Evolutionary conservation across 2,329 filamentous ascomycete genomes (phyloP).

Genomic region (Scedosporium apiospermum): DNA sequence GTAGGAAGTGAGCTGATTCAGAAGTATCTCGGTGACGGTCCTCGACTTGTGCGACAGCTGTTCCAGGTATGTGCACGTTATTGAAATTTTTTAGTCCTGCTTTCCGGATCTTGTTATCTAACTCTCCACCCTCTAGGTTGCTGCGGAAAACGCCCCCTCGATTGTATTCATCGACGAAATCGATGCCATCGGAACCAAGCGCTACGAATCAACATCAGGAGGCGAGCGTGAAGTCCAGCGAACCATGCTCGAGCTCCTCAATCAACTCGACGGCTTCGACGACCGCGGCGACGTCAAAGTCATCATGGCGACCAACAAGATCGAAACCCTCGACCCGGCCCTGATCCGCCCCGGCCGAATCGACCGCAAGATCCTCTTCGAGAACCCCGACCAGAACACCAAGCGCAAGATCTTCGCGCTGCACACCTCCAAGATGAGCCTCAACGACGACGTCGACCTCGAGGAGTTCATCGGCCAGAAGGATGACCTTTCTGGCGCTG

Average conservation of each 20-base stretch:
- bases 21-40: constrained; percentile 96
- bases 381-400: constrained; percentile 70
- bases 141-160: constrained; percentile 88
- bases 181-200: constrained; percentile 96
- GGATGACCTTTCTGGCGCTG: constrained; percentile 91
- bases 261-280: constrained; percentile 97
- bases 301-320: constrained; percentile 99
- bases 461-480: constrained; percentile 99
- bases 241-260: constrained; percentile 96
- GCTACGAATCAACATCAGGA: constrained; percentile 94
- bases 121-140: constrained; percentile 45
- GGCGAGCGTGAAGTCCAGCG: constrained; percentile 96
- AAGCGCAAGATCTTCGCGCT: constrained; percentile 96
- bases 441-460: constrained; percentile 92
- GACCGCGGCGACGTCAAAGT: constrained; percentile 98
- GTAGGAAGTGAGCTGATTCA: constrained; percentile 96
- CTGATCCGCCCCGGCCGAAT: constrained; percentile 96
- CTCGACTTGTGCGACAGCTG: constrained; percentile 86
- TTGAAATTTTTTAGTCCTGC: not conserved
- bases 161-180: constrained; percentile 99
- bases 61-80: constrained; percentile 54
- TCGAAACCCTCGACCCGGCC: constrained; percentile 91
- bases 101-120: not conserved
- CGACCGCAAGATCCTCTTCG: constrained; percentile 86
- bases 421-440: constrained; percentile 97